A percentile compares a stretch with the other conserved stretches of the same genome.
These are phyloP conservation scores for Psilocybe sp. DNA, from an alignment of 768 basidiomycete species.

Conservation along the genomic window DNA sequence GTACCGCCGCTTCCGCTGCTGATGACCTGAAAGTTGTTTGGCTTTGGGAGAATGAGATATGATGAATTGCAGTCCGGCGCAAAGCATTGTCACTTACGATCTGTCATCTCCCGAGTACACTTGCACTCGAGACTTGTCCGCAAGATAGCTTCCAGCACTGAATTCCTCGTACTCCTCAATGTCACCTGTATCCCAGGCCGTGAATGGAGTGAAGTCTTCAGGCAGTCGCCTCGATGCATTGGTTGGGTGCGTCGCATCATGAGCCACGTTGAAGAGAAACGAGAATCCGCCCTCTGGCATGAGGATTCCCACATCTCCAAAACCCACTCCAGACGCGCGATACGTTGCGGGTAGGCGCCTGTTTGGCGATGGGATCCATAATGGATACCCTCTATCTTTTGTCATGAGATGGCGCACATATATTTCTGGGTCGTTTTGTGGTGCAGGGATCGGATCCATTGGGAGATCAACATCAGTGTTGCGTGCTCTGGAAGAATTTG, in stretches of 20 bases:
- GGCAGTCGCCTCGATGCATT: conserved; percentile 7
- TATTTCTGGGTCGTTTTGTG: conserved; percentile 1
- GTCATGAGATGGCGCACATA: conserved; percentile 9
- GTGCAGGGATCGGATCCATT: not conserved
- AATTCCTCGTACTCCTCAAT: not conserved
- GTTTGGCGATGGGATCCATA: no score
- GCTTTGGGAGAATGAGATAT: no score
- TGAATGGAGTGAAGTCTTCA: conserved; percentile 6
- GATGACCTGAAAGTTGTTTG: conserved; percentile 4
- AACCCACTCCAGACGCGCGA: no score
- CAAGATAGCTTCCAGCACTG: conserved; percentile 6
- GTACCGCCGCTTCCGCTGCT: conserved; percentile 8
- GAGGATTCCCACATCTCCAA: no score
- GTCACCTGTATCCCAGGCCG: not conserved
- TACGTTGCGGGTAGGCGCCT: no score
- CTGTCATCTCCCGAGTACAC: not conserved
- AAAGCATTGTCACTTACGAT: not conserved
- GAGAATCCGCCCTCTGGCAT: no score
- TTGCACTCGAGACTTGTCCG: not conserved
- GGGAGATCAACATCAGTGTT: no score
- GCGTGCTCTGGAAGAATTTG: no score
- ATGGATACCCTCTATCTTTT: no score
- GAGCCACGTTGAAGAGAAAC: conserved; percentile 15
- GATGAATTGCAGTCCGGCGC: not conserved
- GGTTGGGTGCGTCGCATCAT: not conserved